These are phyloP conservation scores for Vicia villosa DNA, from an alignment of 306 rosid genomes.

Conservation along the genomic window DNA sequence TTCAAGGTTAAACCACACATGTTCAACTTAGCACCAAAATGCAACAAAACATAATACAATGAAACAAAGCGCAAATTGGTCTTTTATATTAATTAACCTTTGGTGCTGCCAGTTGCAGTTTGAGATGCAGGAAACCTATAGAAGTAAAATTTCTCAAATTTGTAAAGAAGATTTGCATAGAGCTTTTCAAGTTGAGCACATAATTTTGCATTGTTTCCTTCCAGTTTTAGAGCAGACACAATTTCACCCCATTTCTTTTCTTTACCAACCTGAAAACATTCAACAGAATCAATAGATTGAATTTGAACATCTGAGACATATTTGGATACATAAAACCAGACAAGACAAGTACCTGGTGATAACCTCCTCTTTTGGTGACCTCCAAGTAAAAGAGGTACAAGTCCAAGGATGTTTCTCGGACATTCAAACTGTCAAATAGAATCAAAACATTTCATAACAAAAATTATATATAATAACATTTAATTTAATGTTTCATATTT, in stretches of 20 bases:
- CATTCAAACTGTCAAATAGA: slow-evolving; percentile 40
- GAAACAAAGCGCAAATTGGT: not conserved
- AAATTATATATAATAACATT: too few species aligned
- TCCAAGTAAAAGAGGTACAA: slow-evolving; percentile 51
- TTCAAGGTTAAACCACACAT: slow-evolving; percentile 5
- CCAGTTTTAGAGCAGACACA: slow-evolving; percentile 43
- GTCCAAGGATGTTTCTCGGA: slow-evolving; percentile 42
- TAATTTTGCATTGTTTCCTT: slow-evolving; percentile 36
- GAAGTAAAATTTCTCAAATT: slow-evolving; percentile 47
- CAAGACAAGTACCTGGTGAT: slow-evolving; percentile 38
- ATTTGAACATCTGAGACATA: not conserved
- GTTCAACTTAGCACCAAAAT: slow-evolving; percentile 13
- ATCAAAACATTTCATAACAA: slow-evolving; percentile 4
- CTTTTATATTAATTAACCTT: slow-evolving; percentile 32
- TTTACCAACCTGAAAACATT: slow-evolving; percentile 40
- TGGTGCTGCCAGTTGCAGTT: slow-evolving; percentile 8
- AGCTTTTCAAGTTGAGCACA: slow-evolving; percentile 44
- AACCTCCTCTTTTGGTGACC: slow-evolving; percentile 55
- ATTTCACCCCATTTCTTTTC: slow-evolving; percentile 53
- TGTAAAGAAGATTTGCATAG: slow-evolving; percentile 42
- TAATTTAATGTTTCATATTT: slow-evolving; percentile 18
- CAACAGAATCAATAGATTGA: not conserved
- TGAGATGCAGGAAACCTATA: slow-evolving; percentile 33
- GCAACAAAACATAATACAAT: slow-evolving; percentile 20
- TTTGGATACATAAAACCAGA: not conserved